These are phyloP conservation scores for Ophiognomonia clavigignenti-juglandacearum DNA, from an alignment of 2,329 filamentous ascomycete species.

Conservation along the genomic window DNA sequence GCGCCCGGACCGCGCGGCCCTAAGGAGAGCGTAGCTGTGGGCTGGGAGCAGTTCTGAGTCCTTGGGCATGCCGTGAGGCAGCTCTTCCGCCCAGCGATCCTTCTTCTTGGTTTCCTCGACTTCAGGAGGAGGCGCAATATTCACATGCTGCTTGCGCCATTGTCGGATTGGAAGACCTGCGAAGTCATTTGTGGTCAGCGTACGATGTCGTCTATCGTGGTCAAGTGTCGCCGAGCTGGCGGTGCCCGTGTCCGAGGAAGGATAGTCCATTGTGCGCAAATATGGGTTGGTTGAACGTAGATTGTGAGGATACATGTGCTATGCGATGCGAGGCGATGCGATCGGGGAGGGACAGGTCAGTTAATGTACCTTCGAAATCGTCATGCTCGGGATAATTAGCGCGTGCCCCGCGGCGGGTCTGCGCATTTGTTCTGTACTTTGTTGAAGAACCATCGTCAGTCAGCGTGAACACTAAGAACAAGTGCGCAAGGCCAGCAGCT, in stretches of 20 bases:
- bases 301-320: too few species aligned
- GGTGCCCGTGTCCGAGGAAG: too few species aligned
- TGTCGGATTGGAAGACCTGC: slow-evolving; percentile 82
- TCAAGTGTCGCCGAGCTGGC: neutral
- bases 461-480: neutral
- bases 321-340: too few species aligned
- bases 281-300: too few species aligned
- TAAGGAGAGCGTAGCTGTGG: slow-evolving; percentile 77
- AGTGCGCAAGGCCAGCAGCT: too few species aligned
- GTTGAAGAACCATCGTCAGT: neutral
- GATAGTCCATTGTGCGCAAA: too few species aligned
- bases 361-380: slow-evolving; percentile 50
- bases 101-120: slow-evolving; percentile 60
- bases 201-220: neutral
- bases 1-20: slow-evolving; percentile 71
- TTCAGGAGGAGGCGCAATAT: slow-evolving; percentile 59
- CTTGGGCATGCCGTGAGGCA: slow-evolving; percentile 76
- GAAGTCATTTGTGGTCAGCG: slow-evolving; percentile 25
- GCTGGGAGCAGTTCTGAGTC: slow-evolving; percentile 73
- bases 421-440: slow-evolving; percentile 24
- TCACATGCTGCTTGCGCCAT: slow-evolving; percentile 73
- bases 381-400: slow-evolving; percentile 55
- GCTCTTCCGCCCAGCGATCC: slow-evolving; percentile 69
- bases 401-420: slow-evolving; percentile 54
- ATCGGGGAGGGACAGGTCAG: neutral